Evolutionary conservation across 495 filamentous ascomycete genomes (phyloP), one percentile per base, ranked within the genome.

Genomic region (Penicillium riverlandense): DNA sequence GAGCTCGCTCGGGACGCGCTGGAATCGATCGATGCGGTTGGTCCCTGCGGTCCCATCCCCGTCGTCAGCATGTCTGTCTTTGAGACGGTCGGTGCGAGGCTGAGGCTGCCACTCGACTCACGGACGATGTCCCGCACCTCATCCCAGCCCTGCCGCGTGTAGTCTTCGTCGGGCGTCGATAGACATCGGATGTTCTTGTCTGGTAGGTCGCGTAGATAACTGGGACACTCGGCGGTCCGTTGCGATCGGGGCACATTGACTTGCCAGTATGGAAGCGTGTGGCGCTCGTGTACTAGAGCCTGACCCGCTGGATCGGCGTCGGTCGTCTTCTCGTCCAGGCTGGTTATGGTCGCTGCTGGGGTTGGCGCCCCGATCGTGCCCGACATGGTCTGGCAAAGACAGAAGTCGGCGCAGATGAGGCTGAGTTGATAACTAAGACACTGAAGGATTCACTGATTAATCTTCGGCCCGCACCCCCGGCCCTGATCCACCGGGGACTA

Each of bases 21-120:
- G 80, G 59, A 95, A 91, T 1, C 71, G 66, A 54, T 88, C 83
- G 34, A 91, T 74, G 14, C 72, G 74, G 70, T 91, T 90, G 29
- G 67, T 48, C 59, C 65, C 69, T 75, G 33, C 13, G n/a, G 35
- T 12, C 10, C 28, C 22, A 13, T n/a, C 29, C 29, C 29, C 38
- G 15, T 43, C 14, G 22, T 22, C 22, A 22, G 22, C 4, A 22
- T 6, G 22, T 22, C 22, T 22, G 2, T 22, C 22, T 4, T 22
- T 22, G 22, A 4, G 22, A 22, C 22, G 22, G 22, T 22, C 22
- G 22, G 2, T 22, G 22, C 22, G n/a, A n/a, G n/a, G n/a, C 15
- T 4, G 15, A n/a, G 3, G 28, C 8, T 22, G 9, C 22, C 34
- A 45, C 36, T 48, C 45, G 34, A 55, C 53, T 53, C 38, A 80